phyloP scores from a whole-genome alignment of 1,284 basidiomycete genomes.

The Pyrrhoderma noxium region DNA sequence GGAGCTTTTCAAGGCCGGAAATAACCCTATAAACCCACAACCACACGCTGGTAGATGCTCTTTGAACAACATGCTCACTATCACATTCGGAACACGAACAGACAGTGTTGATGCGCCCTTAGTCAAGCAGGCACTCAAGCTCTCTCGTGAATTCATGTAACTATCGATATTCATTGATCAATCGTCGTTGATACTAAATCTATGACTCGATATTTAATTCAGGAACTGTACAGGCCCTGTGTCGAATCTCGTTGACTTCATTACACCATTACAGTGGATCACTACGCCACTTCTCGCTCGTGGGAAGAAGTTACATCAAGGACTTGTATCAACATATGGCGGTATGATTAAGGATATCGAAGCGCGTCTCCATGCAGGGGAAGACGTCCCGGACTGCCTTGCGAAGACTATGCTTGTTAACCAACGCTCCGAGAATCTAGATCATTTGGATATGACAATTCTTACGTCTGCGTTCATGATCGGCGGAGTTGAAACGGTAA shows the following conservation, averaged over 20 bases:
- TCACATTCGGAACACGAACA: conserved; percentile 33
- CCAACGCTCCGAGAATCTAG: conserved; percentile 31
- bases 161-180: neutral
- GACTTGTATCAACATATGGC: conserved; percentile 32
- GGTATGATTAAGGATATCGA: conserved; percentile 32
- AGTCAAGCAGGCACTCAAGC: conserved; percentile 26
- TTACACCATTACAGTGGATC: conserved; percentile 31
- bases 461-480: conserved; percentile 34
- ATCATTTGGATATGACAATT: conserved; percentile 33
- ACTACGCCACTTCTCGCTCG: conserved; percentile 29
- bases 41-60: conserved; percentile 27
- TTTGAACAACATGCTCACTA: conserved; percentile 33
- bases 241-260: conserved; percentile 36
- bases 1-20: conserved; percentile 29
- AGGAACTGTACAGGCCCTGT: conserved; percentile 28
- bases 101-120: conserved; percentile 28
- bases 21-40: conserved; percentile 31
- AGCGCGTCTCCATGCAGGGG: conserved; percentile 27
- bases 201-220: conserved; percentile 21
- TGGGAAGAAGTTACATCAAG: conserved; percentile 29
- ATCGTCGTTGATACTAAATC: neutral
- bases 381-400: conserved; percentile 32
- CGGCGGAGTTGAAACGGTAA: conserved; percentile 33
- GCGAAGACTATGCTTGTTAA: conserved; percentile 33
- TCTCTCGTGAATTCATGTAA: conserved; percentile 34